Percentiles rank a stretch among this genome's conserved stretches.
These are phyloP conservation scores for Pyricularia pennisetigena DNA, from an alignment of 2,329 filamentous ascomycete genomes.

Conservation along the genomic window DNA sequence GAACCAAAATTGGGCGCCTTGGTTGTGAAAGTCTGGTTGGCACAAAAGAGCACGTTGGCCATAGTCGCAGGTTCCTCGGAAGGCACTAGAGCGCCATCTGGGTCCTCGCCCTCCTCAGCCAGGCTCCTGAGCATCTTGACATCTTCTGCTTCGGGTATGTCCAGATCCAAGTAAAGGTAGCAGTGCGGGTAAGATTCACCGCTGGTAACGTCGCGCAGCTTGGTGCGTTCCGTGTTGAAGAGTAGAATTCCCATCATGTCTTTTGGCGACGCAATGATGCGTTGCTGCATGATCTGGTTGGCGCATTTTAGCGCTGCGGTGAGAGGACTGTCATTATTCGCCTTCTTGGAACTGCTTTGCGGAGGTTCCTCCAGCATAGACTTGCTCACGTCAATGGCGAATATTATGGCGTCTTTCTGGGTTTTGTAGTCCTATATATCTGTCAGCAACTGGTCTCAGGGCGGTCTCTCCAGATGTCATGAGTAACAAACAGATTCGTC, in stretches of 20 bases:
- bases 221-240: conserved; percentile 81
- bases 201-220: conserved; percentile 60
- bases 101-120: conserved; percentile 68
- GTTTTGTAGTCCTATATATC: conserved; percentile 66
- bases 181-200: conserved; percentile 72
- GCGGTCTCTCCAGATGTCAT: conserved; percentile 6
- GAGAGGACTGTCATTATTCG: conserved; percentile 66
- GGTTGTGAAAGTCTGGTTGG: conserved; percentile 92
- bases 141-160: conserved; percentile 77
- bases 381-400: conserved; percentile 84
- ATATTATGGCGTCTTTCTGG: conserved; percentile 95
- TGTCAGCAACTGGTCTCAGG: conserved; percentile 6
- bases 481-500: conserved; percentile 18
- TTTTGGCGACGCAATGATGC: conserved; percentile 91
- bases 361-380: conserved; percentile 72
- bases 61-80: conserved; percentile 57
- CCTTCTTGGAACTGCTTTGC: conserved; percentile 59
- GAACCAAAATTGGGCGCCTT: conserved; percentile 93
- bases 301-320: conserved; percentile 87
- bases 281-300: conserved; percentile 92
- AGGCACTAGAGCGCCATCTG: conserved; percentile 21
- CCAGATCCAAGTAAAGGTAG: conserved; percentile 81
- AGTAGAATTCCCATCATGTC: conserved; percentile 96
- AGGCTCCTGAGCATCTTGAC: conserved; percentile 70
- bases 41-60: conserved; percentile 86